Percentiles rank a stretch among this genome's conserved stretches.
Conservation (phyloP, 169 alveolate species). For the Plasmodium berghei region DNA sequence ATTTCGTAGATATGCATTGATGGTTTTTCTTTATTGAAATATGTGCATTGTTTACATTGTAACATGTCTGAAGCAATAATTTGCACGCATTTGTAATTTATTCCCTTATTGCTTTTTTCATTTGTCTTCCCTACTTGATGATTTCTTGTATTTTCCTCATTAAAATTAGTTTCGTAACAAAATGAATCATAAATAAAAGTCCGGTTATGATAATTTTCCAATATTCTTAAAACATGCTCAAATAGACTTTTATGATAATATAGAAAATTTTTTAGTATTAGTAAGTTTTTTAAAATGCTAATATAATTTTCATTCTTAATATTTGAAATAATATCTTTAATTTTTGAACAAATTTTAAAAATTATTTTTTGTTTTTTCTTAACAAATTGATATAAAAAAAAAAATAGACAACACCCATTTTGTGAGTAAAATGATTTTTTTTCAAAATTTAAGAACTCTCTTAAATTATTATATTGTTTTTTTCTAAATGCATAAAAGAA, state of each 20-base stretch:
- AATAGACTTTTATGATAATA: neutral
- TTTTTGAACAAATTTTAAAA: slow-evolving; percentile 2
- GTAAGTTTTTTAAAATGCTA: slow-evolving; percentile 12
- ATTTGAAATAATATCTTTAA: slow-evolving; percentile 2
- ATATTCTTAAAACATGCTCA: neutral
- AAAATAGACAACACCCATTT: no score
- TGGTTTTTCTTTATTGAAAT: no score
- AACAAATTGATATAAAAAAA: neutral
- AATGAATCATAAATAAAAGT: no score
- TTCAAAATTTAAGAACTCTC: neutral
- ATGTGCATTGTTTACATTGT: no score
- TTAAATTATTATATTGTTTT: neutral
- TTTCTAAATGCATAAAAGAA: neutral
- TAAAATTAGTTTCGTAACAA: no score
- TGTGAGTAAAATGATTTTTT: neutral
- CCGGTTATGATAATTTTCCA: neutral
- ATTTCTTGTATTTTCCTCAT: no score
- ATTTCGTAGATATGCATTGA: neutral
- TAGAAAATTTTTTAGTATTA: slow-evolving; percentile 11
- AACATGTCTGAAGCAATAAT: no score
- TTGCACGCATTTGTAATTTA: no score
- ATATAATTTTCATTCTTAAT: slow-evolving; percentile 14
- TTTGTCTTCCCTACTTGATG: no score
- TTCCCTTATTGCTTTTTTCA: no score
- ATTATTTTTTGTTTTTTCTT: neutral